phyloP scores from a whole-genome alignment of 2,329 filamentous ascomycete genomes.

The Pyrenochaeta sp. region DNA sequence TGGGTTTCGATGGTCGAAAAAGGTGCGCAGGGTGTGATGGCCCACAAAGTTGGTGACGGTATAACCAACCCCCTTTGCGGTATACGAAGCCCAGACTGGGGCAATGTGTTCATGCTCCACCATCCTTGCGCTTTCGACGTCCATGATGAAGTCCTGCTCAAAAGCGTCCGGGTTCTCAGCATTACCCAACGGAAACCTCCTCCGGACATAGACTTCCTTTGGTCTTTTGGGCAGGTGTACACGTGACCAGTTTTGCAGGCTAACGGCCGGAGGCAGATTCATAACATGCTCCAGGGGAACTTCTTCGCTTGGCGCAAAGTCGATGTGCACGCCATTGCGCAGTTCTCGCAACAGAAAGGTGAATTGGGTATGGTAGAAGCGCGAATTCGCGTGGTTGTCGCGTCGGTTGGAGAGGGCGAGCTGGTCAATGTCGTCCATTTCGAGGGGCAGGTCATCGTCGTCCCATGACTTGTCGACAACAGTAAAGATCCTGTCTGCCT shows the following conservation, averaged over 20 bases:
- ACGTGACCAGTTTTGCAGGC: conserved; percentile 62
- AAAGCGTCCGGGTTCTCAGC: conserved; percentile 38
- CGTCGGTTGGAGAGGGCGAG: conserved; percentile 66
- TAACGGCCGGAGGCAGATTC: conserved; percentile 59
- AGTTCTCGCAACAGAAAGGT: conserved; percentile 72
- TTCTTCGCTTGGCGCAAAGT: conserved; percentile 72
- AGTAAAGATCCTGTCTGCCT: conserved; percentile 77
- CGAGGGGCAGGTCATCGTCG: conserved; percentile 75
- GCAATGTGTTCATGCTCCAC: conserved; percentile 73
- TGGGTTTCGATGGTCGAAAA: conserved; percentile 68
- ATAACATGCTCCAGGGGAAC: conserved; percentile 74
- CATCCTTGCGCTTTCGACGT: conserved; percentile 65
- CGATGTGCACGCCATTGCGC: conserved; percentile 65
- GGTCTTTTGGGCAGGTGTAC: conserved; percentile 70
- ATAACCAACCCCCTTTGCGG: conserved; percentile 68
- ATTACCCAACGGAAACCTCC: conserved; percentile 62
- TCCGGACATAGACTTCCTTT: conserved; percentile 64
- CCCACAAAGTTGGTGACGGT: conserved; percentile 71
- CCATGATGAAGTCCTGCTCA: conserved; percentile 63
- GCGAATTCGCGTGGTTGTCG: conserved; percentile 70
- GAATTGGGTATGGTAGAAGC: conserved; percentile 75
- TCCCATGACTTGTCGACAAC: conserved; percentile 80
- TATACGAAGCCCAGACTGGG: conserved; percentile 76
- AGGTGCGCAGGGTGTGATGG: conserved; percentile 71
- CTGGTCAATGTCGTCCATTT: conserved; percentile 69